Percentiles rank a stretch among this genome's conserved stretches.
These are phyloP conservation scores for Pueraria montana DNA, from an alignment of 306 rosid genomes.

Conservation along the genomic window DNA sequence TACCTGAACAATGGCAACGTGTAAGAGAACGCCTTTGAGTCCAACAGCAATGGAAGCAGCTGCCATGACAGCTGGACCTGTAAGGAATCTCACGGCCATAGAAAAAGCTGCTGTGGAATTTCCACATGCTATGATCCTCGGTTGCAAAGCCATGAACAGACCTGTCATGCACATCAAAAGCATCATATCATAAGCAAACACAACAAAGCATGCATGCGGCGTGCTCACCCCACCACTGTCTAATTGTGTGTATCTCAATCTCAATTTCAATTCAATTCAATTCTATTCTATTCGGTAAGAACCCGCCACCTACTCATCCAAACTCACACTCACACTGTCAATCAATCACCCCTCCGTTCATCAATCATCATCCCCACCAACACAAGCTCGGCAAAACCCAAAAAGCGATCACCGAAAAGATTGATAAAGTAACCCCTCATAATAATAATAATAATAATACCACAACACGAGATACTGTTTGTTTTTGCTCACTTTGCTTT, in stretches of 20 bases:
- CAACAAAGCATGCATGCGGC: conserved; percentile 48
- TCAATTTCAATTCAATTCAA: too few species aligned
- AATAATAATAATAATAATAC: background rate
- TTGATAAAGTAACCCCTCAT: conserved; percentile 48
- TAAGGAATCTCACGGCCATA: conserved; percentile 98
- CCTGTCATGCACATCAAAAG: conserved; percentile 62
- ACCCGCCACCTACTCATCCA: too few species aligned
- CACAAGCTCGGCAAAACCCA: too few species aligned
- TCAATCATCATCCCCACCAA: conserved; percentile 61
- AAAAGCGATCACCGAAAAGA: background rate
- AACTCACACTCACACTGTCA: too few species aligned
- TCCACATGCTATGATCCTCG: conserved; percentile 98
- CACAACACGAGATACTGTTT: background rate
- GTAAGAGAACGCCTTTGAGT: conserved; percentile 87
- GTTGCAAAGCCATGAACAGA: conserved; percentile 98
- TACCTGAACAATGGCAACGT: conserved; percentile 96
- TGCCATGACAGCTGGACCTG: conserved; percentile 99
- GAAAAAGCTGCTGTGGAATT: conserved; percentile 91
- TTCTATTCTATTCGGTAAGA: too few species aligned
- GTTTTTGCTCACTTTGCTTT: conserved; percentile 50
- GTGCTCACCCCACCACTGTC: background rate
- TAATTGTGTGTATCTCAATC: background rate
- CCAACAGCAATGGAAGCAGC: conserved; percentile 98
- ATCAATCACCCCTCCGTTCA: too few species aligned
- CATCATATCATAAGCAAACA: background rate